These are phyloP conservation scores for Lipomyces sp. DNA, from an alignment of 805 yeast species.

Conservation along the genomic window DNA sequence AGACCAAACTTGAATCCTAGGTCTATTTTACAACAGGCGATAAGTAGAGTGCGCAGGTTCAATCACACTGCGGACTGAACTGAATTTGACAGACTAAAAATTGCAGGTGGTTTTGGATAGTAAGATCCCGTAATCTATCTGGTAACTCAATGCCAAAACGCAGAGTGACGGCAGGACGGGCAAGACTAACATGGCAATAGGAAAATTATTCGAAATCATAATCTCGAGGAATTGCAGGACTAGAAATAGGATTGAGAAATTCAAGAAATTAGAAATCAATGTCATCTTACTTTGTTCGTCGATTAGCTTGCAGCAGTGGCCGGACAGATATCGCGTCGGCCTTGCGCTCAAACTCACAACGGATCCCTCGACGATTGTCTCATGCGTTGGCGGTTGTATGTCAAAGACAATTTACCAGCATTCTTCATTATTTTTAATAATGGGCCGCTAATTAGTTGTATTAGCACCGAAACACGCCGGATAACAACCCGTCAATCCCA, in stretches of 20 bases:
- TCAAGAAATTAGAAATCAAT: conserved; percentile 2
- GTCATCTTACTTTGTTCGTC: conserved; percentile 21
- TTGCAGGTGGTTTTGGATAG: background rate
- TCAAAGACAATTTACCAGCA: background rate
- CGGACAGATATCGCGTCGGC: conserved; percentile 12
- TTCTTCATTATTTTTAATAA: background rate
- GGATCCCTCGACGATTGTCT: conserved; percentile 20
- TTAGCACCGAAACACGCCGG: conserved; percentile 68
- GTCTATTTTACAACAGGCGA: background rate
- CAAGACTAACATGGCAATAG: background rate
- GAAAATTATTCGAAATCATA: background rate
- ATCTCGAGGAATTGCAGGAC: background rate
- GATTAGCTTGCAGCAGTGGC: conserved; percentile 11
- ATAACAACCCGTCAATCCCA: conserved; percentile 68
- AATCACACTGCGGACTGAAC: background rate
- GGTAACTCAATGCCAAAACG: background rate
- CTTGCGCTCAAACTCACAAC: background rate
- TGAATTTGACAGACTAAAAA: background rate
- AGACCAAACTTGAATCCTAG: background rate
- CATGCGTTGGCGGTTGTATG: conserved; percentile 35
- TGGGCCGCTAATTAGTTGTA: background rate
- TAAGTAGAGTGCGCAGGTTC: background rate
- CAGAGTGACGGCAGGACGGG: no score
- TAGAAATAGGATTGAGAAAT: background rate
- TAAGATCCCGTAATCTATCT: background rate